These are phyloP conservation scores for Suillus weaverae DNA, from an alignment of 768 basidiomycete species.

Conservation along the genomic window DNA sequence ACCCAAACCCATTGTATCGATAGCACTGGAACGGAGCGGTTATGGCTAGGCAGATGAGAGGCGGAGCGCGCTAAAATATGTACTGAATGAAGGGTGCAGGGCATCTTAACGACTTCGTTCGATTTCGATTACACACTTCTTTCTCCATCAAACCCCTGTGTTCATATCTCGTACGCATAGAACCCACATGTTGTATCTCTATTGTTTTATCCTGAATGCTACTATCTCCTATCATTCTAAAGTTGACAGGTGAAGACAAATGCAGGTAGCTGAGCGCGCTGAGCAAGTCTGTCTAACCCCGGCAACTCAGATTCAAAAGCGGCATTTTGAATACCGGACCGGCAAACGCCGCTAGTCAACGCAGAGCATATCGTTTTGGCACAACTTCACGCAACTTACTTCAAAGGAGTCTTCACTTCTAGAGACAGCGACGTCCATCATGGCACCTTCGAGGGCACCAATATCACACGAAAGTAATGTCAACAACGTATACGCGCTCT, in stretches of 20 bases:
- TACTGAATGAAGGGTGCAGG: conserved; percentile 8
- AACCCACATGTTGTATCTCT: conserved; percentile 23
- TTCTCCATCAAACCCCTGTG: conserved; percentile 22
- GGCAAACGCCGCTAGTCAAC: conserved; percentile 26
- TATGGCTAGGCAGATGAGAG: conserved; percentile 10
- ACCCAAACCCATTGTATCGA: conserved; percentile 26
- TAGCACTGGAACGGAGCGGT: conserved; percentile 11
- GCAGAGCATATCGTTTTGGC: background rate
- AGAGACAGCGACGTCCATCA: conserved; percentile 14
- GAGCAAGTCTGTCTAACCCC: background rate
- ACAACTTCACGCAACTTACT: conserved; percentile 2
- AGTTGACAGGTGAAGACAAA: conserved; percentile 5
- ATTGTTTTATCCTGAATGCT: conserved; percentile 14
- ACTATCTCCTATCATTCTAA: background rate
- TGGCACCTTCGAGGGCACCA: conserved; percentile 39
- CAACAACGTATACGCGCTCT: conserved; percentile 58
- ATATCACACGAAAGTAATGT: conserved; percentile 32
- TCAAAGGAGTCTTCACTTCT: background rate
- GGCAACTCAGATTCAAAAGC: background rate
- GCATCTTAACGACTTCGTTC: conserved; percentile 8
- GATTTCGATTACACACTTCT: conserved; percentile 5
- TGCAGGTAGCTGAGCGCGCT: too few species aligned
- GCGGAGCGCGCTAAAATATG: background rate
- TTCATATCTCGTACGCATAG: conserved; percentile 18
- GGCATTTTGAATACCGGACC: conserved; percentile 21